Conservation (phyloP, 2,329 filamentous ascomycete genomes). For the Trichocomaceae sp. region DNA sequence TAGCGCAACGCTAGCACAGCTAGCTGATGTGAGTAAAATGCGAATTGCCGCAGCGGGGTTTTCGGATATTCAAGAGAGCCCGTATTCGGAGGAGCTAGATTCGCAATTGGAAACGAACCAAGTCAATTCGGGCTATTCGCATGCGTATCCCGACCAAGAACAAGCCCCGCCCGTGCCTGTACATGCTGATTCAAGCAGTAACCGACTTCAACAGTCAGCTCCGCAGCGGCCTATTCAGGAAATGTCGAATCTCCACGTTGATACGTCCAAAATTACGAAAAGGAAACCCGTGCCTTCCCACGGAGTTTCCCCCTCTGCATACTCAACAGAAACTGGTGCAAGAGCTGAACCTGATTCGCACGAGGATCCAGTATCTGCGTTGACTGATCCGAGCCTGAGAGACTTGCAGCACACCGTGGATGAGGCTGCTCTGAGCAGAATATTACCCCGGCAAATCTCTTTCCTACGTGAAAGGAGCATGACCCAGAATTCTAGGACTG, state of each 20-base stretch:
- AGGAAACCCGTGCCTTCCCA: slow-evolving; percentile 50
- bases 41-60: slow-evolving; percentile 22
- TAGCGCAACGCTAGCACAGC: slow-evolving; percentile 68
- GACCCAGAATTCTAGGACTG: slow-evolving; percentile 13
- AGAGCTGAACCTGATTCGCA: slow-evolving; percentile 1
- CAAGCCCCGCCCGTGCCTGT: slow-evolving; percentile 9
- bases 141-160: slow-evolving; percentile 1
- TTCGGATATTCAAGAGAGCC: slow-evolving; percentile 4
- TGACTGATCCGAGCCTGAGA: slow-evolving; percentile 33
- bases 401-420: slow-evolving; percentile 40
- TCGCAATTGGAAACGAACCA: background rate
- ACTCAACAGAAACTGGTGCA: background rate
- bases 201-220: background rate
- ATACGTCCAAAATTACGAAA: slow-evolving; percentile 41
- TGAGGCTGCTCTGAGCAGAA: slow-evolving; percentile 46
- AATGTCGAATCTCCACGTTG: slow-evolving; percentile 20
- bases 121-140: slow-evolving; percentile 5
- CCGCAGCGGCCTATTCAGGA: background rate
- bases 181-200: slow-evolving; percentile 4
- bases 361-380: slow-evolving; percentile 19
- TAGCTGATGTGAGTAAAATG: slow-evolving; percentile 62
- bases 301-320: slow-evolving; percentile 17
- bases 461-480: slow-evolving; percentile 19
- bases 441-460: slow-evolving; percentile 29
- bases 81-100: slow-evolving; percentile 10